Base-by-base conservation (phyloP, 768 basidiomycete genomes). In the Sporobolomyces phaffii region DNA sequence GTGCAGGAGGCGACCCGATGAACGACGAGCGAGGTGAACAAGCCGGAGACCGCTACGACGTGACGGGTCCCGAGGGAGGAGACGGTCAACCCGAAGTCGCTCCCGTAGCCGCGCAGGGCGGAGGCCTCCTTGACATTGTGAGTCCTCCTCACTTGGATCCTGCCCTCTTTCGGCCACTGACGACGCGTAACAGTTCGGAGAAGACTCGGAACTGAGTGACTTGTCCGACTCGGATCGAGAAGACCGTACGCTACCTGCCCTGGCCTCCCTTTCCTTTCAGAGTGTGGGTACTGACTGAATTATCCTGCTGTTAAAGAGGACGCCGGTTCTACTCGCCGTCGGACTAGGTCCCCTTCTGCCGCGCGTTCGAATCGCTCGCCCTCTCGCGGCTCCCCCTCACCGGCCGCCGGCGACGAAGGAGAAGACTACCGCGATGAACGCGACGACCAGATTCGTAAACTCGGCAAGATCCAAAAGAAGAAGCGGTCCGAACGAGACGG, bases 181-280 rank as follows among this genome's bases (percentile, higher is more conserved):
- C 20, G 33, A 33, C 20, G 13, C 48, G 22, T n/a, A 9, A 4
- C 24, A 65, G 64, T 91, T 91, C 74, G 89, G 88, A 67, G 87
- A 86, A 22, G 88, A 88, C 73, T 90, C 89, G 0, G 66, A 68
- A 7, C 33, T 68, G 43, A 52, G 60, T 5, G 91, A 93, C 68
- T 83, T 90, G 13, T 90, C 89, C 0, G 84, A 85, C 13, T 85
- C 86, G 64, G 87, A 87, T 13, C 74, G 31, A 20, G 28, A 47
- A 44, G 40, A 57, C 4, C 5, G 73, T 73, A 15, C 20, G 63
- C 38, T 20, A 10, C 36, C 47, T 33, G 20, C 44, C 15, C n/a
- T 6, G 22, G 11, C 49, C 10, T 11, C 24, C 28, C 22, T 31
- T 17, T 10, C n/a, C n/a, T n/a, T n/a, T 14, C 14, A 5, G 9